Conservation (phyloP, 1,284 basidiomycete genomes). For the Irpex sp. region DNA sequence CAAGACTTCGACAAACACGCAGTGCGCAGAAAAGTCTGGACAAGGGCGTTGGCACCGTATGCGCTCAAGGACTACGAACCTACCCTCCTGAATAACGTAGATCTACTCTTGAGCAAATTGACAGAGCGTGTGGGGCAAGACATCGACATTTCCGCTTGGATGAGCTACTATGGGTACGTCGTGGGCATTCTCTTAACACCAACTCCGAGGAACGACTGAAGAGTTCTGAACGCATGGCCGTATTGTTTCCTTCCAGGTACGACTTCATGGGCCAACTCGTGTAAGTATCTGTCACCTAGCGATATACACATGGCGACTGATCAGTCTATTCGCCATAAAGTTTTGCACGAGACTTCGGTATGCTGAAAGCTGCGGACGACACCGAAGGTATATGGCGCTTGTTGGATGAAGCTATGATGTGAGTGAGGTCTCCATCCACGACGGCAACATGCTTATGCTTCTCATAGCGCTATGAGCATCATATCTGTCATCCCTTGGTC, state of each 20-base stretch:
- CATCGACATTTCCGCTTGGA: constrained; percentile 13
- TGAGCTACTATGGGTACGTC: constrained; percentile 16
- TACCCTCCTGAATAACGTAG: neutral
- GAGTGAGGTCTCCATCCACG: neutral
- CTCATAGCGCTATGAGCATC: neutral
- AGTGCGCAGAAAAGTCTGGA: neutral
- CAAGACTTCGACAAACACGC: constrained; percentile 13
- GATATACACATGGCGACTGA: neutral
- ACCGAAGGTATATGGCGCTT: constrained; percentile 2
- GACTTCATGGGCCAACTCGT: neutral
- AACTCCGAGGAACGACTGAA: no score
- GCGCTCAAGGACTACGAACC: neutral
- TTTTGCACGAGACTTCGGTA: constrained; percentile 13
- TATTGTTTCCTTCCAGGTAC: neutral
- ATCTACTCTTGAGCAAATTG: constrained; percentile 4
- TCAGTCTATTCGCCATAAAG: neutral
- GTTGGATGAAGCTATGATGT: constrained; percentile 2
- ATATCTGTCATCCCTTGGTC: neutral
- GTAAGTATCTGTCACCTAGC: neutral
- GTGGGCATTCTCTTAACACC: no score
- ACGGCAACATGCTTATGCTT: no score
- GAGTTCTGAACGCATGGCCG: no score
- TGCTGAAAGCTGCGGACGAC: constrained; percentile 10
- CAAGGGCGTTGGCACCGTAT: neutral
- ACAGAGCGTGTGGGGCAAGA: neutral